Conservation (phyloP, 441 rosid species). For the Biscutella auriculata region DNA sequence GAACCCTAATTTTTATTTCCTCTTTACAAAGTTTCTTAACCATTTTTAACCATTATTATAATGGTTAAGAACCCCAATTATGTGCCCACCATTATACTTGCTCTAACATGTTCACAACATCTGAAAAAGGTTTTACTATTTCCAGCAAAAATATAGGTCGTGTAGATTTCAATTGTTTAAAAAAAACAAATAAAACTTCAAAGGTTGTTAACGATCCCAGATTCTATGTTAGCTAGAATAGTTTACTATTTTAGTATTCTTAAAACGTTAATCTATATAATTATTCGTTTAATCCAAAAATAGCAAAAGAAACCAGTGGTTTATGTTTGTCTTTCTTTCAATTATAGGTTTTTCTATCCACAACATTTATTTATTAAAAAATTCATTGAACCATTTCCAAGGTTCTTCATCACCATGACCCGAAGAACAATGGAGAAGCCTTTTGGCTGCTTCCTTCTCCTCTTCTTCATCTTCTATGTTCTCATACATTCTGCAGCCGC, state of each 20-base stretch:
- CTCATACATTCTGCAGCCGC: slow-evolving; percentile 27
- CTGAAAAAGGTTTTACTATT: neutral
- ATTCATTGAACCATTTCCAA: slow-evolving; percentile 31
- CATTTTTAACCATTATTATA: too few species aligned
- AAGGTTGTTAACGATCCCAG: slow-evolving; percentile 3
- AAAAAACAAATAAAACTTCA: slow-evolving; percentile 5
- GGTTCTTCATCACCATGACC: slow-evolving; percentile 32
- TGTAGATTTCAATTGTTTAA: neutral
- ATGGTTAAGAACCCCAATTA: too few species aligned
- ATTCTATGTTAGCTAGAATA: slow-evolving; percentile 11
- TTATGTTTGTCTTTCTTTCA: slow-evolving; percentile 13
- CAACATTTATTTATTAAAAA: slow-evolving; percentile 15
- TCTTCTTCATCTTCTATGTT: slow-evolving; percentile 14
- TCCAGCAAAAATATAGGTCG: neutral
- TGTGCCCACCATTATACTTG: too few species aligned
- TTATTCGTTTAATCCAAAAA: neutral
- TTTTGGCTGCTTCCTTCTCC: slow-evolving; percentile 42
- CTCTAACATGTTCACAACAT: neutral
- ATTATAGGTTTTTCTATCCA: slow-evolving; percentile 6
- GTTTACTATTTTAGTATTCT: slow-evolving; percentile 15
- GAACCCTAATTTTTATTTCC: too few species aligned
- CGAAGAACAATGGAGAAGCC: slow-evolving; percentile 22
- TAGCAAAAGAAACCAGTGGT: slow-evolving; percentile 12
- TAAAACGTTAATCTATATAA: slow-evolving; percentile 1
- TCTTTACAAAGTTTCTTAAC: too few species aligned